These are phyloP conservation scores for Lipomyces yarrowii DNA, from an alignment of 1,139 yeast genomes.

Conservation along the genomic window DNA sequence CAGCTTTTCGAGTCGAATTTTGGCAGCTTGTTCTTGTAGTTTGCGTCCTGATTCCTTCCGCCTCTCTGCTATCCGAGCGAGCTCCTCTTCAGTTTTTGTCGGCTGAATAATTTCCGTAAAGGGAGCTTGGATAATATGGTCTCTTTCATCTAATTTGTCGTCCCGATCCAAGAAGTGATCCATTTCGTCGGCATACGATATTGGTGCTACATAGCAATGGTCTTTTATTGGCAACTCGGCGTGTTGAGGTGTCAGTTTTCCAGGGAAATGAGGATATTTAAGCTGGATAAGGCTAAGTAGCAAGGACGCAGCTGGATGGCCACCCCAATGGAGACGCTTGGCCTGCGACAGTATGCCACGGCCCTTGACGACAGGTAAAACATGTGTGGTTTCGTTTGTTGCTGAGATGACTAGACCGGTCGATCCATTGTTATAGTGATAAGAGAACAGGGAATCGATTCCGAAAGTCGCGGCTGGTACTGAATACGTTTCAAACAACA, in stretches of 20 bases:
- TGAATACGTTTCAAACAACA: constrained; percentile 77
- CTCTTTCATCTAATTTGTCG: constrained; percentile 64
- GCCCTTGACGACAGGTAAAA: constrained; percentile 70
- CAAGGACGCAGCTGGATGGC: constrained; percentile 68
- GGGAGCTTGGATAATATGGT: constrained; percentile 83
- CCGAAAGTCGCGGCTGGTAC: constrained; percentile 80
- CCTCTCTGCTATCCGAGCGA: constrained; percentile 73
- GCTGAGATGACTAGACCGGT: constrained; percentile 77
- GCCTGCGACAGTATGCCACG: constrained; percentile 66
- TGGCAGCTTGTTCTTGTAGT: constrained; percentile 90
- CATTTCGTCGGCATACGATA: constrained; percentile 67
- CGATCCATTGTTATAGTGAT: constrained; percentile 51
- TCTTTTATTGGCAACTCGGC: constrained; percentile 69
- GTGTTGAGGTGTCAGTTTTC: constrained; percentile 65
- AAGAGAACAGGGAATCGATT: constrained; percentile 78
- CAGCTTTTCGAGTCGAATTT: constrained; percentile 76
- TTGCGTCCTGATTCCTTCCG: constrained; percentile 85
- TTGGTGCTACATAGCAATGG: constrained; percentile 70
- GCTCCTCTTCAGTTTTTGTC: constrained; percentile 81
- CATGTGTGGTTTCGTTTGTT: constrained; percentile 80
- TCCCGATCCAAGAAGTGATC: constrained; percentile 55
- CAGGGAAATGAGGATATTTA: constrained; percentile 91
- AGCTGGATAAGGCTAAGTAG: constrained; percentile 65
- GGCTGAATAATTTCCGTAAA: constrained; percentile 63
- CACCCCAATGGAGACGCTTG: constrained; percentile 92